These are phyloP conservation scores for Tephrocybe sp. DNA, from an alignment of 768 basidiomycete genomes.

Conservation along the genomic window DNA sequence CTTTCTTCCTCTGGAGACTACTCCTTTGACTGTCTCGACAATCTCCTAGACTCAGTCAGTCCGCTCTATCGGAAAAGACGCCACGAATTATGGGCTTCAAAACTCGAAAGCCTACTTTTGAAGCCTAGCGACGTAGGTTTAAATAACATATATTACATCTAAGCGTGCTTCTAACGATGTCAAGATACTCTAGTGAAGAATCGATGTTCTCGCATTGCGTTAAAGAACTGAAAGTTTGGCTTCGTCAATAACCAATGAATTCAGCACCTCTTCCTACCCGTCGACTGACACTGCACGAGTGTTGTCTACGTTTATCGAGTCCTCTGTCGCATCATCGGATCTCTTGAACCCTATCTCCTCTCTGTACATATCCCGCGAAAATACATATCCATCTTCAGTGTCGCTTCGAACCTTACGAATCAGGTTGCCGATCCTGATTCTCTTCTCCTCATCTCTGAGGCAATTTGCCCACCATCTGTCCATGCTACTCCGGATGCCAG, in stretches of 20 bases:
- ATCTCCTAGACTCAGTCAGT: slow-evolving; percentile 52
- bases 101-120: slow-evolving; percentile 38
- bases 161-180: too few relatives aligned
- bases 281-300: not conserved
- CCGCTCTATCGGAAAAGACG: slow-evolving; percentile 46
- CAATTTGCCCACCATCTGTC: slow-evolving; percentile 80
- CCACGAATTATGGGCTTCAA: slow-evolving; percentile 45
- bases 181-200: too few relatives aligned
- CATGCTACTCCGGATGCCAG: slow-evolving; percentile 56
- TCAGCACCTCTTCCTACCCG: too few relatives aligned
- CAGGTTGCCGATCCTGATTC: slow-evolving; percentile 49
- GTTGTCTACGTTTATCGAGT: not conserved
- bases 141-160: not conserved
- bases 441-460: slow-evolving; percentile 56
- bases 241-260: too few relatives aligned
- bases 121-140: slow-evolving; percentile 4
- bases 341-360: slow-evolving; percentile 19
- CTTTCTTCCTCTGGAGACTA: slow-evolving; percentile 15
- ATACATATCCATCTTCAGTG: slow-evolving; percentile 34
- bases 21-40: slow-evolving; percentile 58
- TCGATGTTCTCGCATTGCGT: too few relatives aligned
- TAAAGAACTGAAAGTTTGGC: too few relatives aligned
- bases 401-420: slow-evolving; percentile 48
- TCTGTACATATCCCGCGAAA: slow-evolving; percentile 59
- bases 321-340: slow-evolving; percentile 24